Base-by-base conservation (phyloP, 148 eudicot genomes). In the Linanthus parryae region DNA sequence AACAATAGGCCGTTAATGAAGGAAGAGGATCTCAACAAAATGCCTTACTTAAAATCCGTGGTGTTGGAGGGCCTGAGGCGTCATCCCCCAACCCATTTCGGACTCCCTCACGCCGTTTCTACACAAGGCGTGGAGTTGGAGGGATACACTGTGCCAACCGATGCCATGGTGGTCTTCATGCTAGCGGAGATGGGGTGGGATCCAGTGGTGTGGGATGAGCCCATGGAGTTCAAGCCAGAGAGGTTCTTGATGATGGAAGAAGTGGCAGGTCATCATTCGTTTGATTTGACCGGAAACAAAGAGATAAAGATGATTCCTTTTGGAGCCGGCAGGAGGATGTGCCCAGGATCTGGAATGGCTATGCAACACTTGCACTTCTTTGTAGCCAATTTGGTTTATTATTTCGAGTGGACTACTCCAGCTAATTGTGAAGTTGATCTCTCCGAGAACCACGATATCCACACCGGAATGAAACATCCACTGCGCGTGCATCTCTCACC, bases 231-330 rank as follows among this genome's bases (percentile, higher is more conserved):
- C 48, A 74, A 47, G 62, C 86, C 92, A 0, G 83, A 80, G 56
- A 80, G 92, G 48, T 84, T 84, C 58, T 43, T 80, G 62, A 14
- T 21, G 8, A 29, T 36, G 18, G 40, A 44, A 2, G 34, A 22
- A 13, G 19, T 40, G 24, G 54, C 35, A 34, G 35, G 25, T 37
- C n/a, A n/a, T n/a, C n/a, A n/a, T n/a, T n/a, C n/a, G n/a, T 59
- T 77, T 37, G 90, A 83, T 50, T 50, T 79, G 37, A 81, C 75
- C 0, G 71, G 94, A 40, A 75, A 70, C 16, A 67, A 52, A 14
- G 95, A 76, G 70, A 76, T 85, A 6, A 85, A 85, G 58, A 85
- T 79, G 95, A 82, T 85, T 85, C 83, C 95, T 10, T 74, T 77
- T 48, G 92, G 92, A 20, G 87, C 63, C 0, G 92, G 92, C 20